Evolutionary conservation across 1,284 basidiomycete species (phyloP).

Genomic region (Meira nashicola): DNA sequence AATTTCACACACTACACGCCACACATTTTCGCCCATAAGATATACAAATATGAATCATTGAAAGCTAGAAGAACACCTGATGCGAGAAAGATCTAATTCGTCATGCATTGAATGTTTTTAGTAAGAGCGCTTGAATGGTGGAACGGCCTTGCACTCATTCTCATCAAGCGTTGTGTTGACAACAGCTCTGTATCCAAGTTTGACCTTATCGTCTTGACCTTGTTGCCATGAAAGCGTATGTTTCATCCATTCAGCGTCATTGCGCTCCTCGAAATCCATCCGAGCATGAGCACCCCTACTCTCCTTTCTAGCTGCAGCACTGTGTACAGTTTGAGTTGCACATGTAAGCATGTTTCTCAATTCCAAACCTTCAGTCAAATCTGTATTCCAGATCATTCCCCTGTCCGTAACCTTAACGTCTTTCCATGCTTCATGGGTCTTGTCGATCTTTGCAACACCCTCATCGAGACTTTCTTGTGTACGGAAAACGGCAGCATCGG

Average conservation of each 20-base stretch:
- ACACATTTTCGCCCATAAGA: too few relatives aligned
- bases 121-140: conserved; percentile 43
- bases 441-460: conserved; percentile 79
- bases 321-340: conserved; percentile 90
- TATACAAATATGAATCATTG: too few relatives aligned
- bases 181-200: conserved; percentile 82
- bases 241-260: conserved; percentile 62
- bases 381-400: conserved; percentile 87
- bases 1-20: too few relatives aligned
- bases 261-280: conserved; percentile 80
- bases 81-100: too few relatives aligned
- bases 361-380: conserved; percentile 93
- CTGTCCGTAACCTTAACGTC: conserved; percentile 94
- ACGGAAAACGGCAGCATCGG: conserved; percentile 60
- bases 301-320: conserved; percentile 92
- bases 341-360: conserved; percentile 91
- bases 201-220: conserved; percentile 65
- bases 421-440: conserved; percentile 80
- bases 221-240: conserved; percentile 46
- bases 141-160: conserved; percentile 73
- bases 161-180: conserved; percentile 84
- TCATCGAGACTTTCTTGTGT: conserved; percentile 86
- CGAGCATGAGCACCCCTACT: conserved; percentile 96
- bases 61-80: too few relatives aligned
- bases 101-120: conserved; percentile 7